Base-by-base conservation (phyloP, 108 stramenopile genomes). In the Skeletonema grethae region DNA sequence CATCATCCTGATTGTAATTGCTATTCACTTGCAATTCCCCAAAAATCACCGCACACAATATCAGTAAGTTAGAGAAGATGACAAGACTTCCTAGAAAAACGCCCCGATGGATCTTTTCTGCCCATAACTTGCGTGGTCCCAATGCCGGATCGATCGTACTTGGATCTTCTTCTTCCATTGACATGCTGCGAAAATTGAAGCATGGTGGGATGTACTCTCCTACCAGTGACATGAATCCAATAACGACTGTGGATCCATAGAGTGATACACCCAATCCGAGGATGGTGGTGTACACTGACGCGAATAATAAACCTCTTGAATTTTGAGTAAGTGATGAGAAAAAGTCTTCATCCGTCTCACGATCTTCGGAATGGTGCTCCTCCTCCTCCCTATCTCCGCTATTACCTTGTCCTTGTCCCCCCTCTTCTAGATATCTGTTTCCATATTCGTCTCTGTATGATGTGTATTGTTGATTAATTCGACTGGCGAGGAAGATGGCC, bases 151-250 rank as follows among this genome's bases (percentile, higher is more conserved):
- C 79, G 25, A 73, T 63, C 7, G 39, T 48, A 7, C 68, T 63
- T 8, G 32, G 29, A 46, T 60, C 59, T 24, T 55, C 63, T 7
- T 80, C 79, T 36, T 80, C 72, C 1, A 87, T 61, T 31, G 76
- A 70, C 79, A 90, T 70, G 25, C 72, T 77, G 48, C 85, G 57
- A 55, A 76, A 77, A 20, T 71, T 86, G 65, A 90, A 91, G 66
- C 90, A 91, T 2, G 93, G 93, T 25, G 87, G 88, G 57, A 94
- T 91, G 61, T 91, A 94, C 38, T 85, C 89, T 16, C 93, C 93
- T 32, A 87, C 83, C 32, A 88, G 57, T 10, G 88, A 88, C 53
- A 88, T 91, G 67, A 91, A 94, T 6, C 93, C 93, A 8, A 94
- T 86, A 64, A 94, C 84, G 6, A 89, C 88, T 34, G 88, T 90